Conservation (phyloP, 805 yeast species). For the Zygosaccharomyces rouxii region DNA sequence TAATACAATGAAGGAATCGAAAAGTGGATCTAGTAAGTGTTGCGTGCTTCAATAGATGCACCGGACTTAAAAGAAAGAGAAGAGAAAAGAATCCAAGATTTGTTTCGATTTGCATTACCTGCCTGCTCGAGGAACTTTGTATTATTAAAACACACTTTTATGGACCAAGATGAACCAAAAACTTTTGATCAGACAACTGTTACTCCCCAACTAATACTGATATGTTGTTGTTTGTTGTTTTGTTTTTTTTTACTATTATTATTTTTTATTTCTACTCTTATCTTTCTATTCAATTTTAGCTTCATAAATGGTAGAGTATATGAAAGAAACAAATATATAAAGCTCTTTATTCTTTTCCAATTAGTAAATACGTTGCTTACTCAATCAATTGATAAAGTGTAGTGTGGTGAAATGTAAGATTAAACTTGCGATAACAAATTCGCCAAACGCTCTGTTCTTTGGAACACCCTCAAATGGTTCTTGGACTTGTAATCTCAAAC, state of each 20-base stretch:
- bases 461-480: conserved; percentile 42
- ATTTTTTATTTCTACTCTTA: not conserved
- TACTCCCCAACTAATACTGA: not conserved
- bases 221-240: not conserved
- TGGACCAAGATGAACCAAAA: not conserved
- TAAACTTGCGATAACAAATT: conserved; percentile 81
- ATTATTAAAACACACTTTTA: not conserved
- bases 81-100: not conserved
- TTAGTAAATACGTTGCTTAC: not conserved
- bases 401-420: conserved; percentile 81
- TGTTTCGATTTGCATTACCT: not conserved
- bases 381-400: conserved; percentile 76
- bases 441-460: conserved; percentile 74
- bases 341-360: conserved; percentile 4
- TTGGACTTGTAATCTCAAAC: conserved; percentile 70
- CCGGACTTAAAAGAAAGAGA: not conserved
- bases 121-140: not conserved
- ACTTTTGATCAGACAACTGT: not conserved
- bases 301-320: not conserved
- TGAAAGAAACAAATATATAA: conserved; percentile 1
- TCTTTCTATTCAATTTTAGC: not conserved
- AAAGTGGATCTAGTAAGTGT: conserved; percentile 13
- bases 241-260: not conserved
- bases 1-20: conserved; percentile 6
- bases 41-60: conserved; percentile 10